Conservation (phyloP, 331 rosid genomes). For the Dryas integrifolia region DNA sequence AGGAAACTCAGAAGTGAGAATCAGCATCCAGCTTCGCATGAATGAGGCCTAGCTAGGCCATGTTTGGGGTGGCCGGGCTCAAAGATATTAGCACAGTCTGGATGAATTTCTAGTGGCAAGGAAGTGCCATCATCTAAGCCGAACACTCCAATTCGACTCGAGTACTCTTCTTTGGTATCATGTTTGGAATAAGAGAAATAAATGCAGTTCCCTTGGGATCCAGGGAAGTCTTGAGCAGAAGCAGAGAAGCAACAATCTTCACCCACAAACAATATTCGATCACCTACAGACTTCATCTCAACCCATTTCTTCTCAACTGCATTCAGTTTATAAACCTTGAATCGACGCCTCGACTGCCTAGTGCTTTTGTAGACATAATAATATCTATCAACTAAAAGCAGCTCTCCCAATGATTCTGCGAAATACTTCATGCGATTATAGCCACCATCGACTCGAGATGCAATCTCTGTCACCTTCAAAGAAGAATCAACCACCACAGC, state of each 20-base stretch:
- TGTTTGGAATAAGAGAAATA: neutral
- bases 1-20: too few relatives aligned
- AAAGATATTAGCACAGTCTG: constrained; percentile 13
- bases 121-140: neutral
- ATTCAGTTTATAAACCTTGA: neutral
- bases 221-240: neutral
- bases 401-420: neutral
- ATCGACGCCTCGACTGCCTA: neutral
- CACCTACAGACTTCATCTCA: neutral
- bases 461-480: neutral
- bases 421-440: neutral
- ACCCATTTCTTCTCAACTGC: neutral
- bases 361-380: neutral
- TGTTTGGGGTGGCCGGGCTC: constrained; percentile 30
- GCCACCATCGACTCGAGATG: neutral
- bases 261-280: neutral
- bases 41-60: too few relatives aligned
- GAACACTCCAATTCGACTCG: neutral
- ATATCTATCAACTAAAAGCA: neutral
- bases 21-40: too few relatives aligned
- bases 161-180: too few relatives aligned
- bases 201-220: constrained; percentile 5
- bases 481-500: constrained; percentile 6
- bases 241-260: constrained; percentile 9
- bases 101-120: neutral